Evolutionary conservation across 176 grass and related monocot genomes (phyloP).

Genomic region (Oryza australiensis): DNA sequence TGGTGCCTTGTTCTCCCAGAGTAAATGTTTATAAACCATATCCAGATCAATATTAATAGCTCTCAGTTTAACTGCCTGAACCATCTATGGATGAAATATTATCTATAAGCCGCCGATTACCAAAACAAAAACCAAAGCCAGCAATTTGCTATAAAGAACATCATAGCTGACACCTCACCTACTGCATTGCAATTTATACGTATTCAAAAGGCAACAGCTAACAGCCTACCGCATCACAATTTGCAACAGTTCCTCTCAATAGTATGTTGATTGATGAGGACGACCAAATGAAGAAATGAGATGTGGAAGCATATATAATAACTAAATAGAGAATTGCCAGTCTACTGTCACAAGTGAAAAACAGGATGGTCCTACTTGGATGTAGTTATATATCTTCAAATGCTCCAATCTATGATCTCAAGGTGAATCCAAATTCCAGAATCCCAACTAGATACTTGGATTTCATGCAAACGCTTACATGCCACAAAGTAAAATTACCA

Average conservation of each 20-base stretch:
- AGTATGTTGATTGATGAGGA: background rate
- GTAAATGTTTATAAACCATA: background rate
- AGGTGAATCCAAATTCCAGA: background rate
- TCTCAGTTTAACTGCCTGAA: background rate
- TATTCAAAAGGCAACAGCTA: background rate
- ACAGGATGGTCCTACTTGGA: background rate
- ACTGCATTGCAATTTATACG: slow-evolving; percentile 2
- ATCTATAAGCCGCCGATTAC: background rate
- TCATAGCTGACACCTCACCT: background rate
- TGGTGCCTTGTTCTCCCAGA: background rate
- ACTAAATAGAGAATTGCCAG: background rate
- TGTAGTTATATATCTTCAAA: background rate
- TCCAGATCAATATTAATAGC: background rate
- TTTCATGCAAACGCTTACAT: background rate
- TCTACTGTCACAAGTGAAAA: background rate
- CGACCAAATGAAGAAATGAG: background rate
- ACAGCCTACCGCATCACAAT: background rate
- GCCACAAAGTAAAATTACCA: background rate
- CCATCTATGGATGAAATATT: background rate
- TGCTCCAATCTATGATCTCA: background rate
- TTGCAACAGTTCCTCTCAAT: background rate
- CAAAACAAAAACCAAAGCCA: background rate
- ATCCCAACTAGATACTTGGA: background rate
- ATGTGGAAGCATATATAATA: background rate
- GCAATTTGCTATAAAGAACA: background rate